Percentiles rank a stretch among this genome's conserved stretches.
phyloP scores from a whole-genome alignment of 2,329 filamentous ascomycete genomes.

The Aspergillus alliaceus region DNA sequence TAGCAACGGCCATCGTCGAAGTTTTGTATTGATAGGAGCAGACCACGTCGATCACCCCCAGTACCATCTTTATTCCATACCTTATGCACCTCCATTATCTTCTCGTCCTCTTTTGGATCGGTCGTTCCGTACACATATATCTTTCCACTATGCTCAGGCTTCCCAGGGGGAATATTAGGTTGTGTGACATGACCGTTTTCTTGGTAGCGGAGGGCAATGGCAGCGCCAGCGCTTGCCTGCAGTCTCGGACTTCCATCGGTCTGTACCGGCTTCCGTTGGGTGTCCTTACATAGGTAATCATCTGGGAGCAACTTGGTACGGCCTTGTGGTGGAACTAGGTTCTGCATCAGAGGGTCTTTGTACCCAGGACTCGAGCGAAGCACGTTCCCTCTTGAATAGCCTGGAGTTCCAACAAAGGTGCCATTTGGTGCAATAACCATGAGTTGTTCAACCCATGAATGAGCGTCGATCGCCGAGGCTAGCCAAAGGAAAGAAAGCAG shows the following conservation, averaged over 20 bases:
- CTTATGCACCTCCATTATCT: constrained; percentile 64
- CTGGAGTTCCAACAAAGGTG: constrained; percentile 67
- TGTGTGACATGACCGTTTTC: constrained; percentile 76
- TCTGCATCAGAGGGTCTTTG: constrained; percentile 59
- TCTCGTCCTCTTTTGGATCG: constrained; percentile 59
- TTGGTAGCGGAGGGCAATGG: constrained; percentile 65
- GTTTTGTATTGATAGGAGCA: constrained; percentile 72
- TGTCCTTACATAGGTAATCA: constrained; percentile 63
- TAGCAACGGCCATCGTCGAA: constrained; percentile 93
- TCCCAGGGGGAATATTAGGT: constrained; percentile 56
- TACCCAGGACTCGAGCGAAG: constrained; percentile 58
- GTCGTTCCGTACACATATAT: constrained; percentile 73
- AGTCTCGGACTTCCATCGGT: constrained; percentile 63
- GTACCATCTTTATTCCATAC: constrained; percentile 77
- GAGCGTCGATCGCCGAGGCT: constrained; percentile 48
- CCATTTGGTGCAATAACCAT: constrained; percentile 71
- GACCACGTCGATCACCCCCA: constrained; percentile 76
- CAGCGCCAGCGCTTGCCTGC: constrained; percentile 59
- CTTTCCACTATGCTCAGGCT: constrained; percentile 67
- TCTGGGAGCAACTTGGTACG: constrained; percentile 48
- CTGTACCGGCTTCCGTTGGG: constrained; percentile 62
- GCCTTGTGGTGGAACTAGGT: constrained; percentile 61
- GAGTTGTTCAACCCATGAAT: constrained; percentile 82
- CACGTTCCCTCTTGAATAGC: constrained; percentile 73
- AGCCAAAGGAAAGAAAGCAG: constrained; percentile 26